phyloP scores from a whole-genome alignment of 73 alveolate species.

The Stentor coeruleus region DNA sequence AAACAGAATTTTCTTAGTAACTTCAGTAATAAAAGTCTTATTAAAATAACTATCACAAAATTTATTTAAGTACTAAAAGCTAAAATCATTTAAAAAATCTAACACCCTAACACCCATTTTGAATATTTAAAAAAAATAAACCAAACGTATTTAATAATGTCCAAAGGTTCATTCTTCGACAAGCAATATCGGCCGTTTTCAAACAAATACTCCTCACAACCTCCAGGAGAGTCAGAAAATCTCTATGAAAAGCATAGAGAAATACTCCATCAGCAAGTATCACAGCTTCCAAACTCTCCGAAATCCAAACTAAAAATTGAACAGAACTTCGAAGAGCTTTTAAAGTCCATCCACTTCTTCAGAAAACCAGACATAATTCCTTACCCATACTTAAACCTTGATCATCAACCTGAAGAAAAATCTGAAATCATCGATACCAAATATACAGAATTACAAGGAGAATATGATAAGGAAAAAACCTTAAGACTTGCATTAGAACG shows the following conservation, averaged over 20 bases:
- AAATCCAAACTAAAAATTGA: slow-evolving; percentile 1
- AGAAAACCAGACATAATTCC: slow-evolving; percentile 21
- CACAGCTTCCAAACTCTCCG: not conserved
- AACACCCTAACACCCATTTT: too few relatives aligned
- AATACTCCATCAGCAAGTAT: not conserved
- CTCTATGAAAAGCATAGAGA: slow-evolving; percentile 19
- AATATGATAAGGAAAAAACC: not conserved
- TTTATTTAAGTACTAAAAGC: too few relatives aligned
- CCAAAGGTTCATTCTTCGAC: too few relatives aligned
- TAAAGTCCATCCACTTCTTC: not conserved
- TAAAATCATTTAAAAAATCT: too few relatives aligned
- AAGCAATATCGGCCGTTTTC: too few relatives aligned
- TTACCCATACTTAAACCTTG: not conserved
- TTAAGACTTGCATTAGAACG: not conserved
- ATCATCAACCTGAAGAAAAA: not conserved
- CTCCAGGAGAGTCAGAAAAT: not conserved
- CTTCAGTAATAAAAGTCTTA: too few relatives aligned
- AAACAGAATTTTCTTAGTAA: too few relatives aligned
- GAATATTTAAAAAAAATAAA: too few relatives aligned
- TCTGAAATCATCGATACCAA: too few relatives aligned
- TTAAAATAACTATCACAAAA: too few relatives aligned
- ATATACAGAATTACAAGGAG: not conserved
- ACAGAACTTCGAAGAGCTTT: slow-evolving; percentile 5
- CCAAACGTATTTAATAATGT: too few relatives aligned
- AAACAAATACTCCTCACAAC: not conserved